Evolutionary conservation across 2,329 filamentous ascomycete species (phyloP).

Genomic region (Exophiala bonariae): DNA sequence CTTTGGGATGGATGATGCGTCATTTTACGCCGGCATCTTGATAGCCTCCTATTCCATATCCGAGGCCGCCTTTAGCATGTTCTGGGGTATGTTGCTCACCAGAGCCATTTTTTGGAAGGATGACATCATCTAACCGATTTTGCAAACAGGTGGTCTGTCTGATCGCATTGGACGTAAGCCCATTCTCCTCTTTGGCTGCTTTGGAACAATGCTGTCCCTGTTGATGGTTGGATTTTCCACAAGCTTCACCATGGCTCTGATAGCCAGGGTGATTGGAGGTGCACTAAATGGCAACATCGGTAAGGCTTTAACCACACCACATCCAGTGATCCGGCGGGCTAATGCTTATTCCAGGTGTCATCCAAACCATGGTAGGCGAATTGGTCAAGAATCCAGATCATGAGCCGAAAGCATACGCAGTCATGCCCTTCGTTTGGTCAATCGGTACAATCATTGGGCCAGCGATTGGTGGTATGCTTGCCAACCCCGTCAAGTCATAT

Average conservation of each 20-base stretch:
- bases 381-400: slow-evolving; percentile 80
- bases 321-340: neutral
- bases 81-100: slow-evolving; percentile 63
- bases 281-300: slow-evolving; percentile 83
- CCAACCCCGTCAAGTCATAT: slow-evolving; percentile 73
- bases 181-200: slow-evolving; percentile 75
- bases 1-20: slow-evolving; percentile 73
- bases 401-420: slow-evolving; percentile 81
- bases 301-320: slow-evolving; percentile 4
- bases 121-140: too few species aligned
- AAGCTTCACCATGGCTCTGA: slow-evolving; percentile 80
- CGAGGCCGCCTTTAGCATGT: slow-evolving; percentile 81
- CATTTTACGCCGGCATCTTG: slow-evolving; percentile 82
- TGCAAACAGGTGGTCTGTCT: slow-evolving; percentile 55
- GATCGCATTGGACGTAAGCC: slow-evolving; percentile 84
- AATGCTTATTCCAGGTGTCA: slow-evolving; percentile 57
- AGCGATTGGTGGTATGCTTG: slow-evolving; percentile 83
- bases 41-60: slow-evolving; percentile 83
- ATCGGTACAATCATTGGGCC: slow-evolving; percentile 88
- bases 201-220: slow-evolving; percentile 80
- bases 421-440: slow-evolving; percentile 94
- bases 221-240: slow-evolving; percentile 78
- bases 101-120: neutral
- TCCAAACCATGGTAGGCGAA: slow-evolving; percentile 91
- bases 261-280: slow-evolving; percentile 75